Conservation (phyloP, 2,329 filamentous ascomycete species). For the Calycina herbarum region DNA sequence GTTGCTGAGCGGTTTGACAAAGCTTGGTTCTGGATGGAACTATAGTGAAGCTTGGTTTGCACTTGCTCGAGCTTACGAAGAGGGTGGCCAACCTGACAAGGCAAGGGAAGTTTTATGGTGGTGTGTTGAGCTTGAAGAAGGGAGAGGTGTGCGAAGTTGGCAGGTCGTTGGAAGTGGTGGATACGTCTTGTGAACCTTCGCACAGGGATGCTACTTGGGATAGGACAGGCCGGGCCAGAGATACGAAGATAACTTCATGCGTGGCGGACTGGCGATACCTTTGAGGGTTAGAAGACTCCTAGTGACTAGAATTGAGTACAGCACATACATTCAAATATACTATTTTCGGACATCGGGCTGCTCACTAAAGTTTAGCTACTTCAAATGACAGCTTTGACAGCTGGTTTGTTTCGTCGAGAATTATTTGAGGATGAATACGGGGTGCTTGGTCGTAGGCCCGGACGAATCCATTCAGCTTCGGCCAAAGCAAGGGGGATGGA, state of each 20-base stretch:
- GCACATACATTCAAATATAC: constrained; percentile 4
- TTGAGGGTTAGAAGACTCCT: not conserved
- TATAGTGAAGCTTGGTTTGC: constrained; percentile 90
- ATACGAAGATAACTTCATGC: not conserved
- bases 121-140: constrained; percentile 94
- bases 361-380: not conserved
- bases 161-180: constrained; percentile 65
- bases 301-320: constrained; percentile 2
- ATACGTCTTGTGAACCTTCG: constrained; percentile 32
- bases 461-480: no score
- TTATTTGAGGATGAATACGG: no score
- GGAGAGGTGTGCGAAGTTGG: constrained; percentile 78
- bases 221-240: not conserved
- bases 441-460: not conserved
- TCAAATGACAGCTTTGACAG: not conserved
- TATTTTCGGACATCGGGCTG: not conserved
- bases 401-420: no score
- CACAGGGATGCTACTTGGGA: not conserved
- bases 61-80: constrained; percentile 82
- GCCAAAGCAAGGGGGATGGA: no score
- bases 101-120: constrained; percentile 95
- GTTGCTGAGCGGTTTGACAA: constrained; percentile 79
- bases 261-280: not conserved
- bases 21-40: constrained; percentile 86
- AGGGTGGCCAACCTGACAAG: constrained; percentile 80